Conservation (phyloP, 2,329 filamentous ascomycete genomes). For the Aspergillus fumigatus region DNA sequence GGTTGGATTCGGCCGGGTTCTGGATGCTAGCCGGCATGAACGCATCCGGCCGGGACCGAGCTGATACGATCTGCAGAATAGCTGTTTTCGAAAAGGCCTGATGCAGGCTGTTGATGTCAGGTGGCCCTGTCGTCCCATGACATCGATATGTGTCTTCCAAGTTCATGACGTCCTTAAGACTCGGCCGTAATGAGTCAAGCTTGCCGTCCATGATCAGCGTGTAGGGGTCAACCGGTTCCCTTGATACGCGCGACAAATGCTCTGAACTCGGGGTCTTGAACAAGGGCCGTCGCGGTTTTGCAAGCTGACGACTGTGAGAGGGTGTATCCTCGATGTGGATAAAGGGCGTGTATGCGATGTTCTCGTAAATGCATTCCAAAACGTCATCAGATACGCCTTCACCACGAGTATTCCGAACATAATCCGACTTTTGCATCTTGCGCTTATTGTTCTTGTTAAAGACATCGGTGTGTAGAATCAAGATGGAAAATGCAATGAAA, state of each 20-base stretch:
- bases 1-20: conserved; percentile 81
- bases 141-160: conserved; percentile 91
- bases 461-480: conserved; percentile 96
- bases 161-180: conserved; percentile 85
- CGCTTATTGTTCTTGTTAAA: conserved; percentile 99
- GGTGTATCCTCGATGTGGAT: conserved; percentile 94
- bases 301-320: conserved; percentile 62
- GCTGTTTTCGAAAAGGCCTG: conserved; percentile 88
- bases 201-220: conserved; percentile 88
- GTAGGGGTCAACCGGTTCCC: conserved; percentile 92
- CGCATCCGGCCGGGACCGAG: conserved; percentile 85
- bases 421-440: conserved; percentile 96
- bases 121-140: conserved; percentile 66
- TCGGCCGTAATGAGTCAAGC: conserved; percentile 75
- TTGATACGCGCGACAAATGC: conserved; percentile 59
- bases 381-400: conserved; percentile 94
- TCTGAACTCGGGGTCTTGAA: conserved; percentile 64
- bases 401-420: conserved; percentile 87
- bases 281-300: conserved; percentile 67
- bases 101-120: conserved; percentile 78
- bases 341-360: conserved; percentile 96
- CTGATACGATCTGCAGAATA: conserved; percentile 90
- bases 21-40: conserved; percentile 87
- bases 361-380: conserved; percentile 95
- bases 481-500: conserved; percentile 92